Percentiles rank a stretch among this genome's conserved stretches.
These are phyloP conservation scores for Exidia glandulosa DNA, from an alignment of 768 basidiomycete genomes.

Conservation along the genomic window DNA sequence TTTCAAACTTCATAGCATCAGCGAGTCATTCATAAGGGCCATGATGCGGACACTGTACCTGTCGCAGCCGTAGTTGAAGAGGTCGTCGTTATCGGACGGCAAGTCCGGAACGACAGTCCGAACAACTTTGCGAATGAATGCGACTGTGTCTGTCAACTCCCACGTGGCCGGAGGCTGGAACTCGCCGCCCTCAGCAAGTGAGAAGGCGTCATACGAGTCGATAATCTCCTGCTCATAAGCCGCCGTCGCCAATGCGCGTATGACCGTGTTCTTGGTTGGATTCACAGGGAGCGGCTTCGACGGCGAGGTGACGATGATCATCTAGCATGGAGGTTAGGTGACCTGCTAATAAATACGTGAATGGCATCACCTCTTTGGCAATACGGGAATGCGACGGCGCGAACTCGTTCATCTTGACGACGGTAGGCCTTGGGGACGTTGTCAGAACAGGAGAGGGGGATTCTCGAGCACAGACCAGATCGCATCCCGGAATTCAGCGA, in stretches of 20 bases:
- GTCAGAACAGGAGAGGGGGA: constrained; percentile 19
- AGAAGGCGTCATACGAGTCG: constrained; percentile 15
- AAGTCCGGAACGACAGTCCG: constrained; percentile 17
- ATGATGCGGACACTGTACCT: constrained; percentile 1
- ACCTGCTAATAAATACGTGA: constrained; percentile 13
- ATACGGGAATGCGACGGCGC: constrained; percentile 24
- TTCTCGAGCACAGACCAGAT: constrained; percentile 9
- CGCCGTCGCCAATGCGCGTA: constrained; percentile 21
- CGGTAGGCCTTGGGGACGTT: background rate
- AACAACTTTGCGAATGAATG: constrained; percentile 25
- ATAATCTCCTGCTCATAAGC: constrained; percentile 26
- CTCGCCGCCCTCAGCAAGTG: background rate
- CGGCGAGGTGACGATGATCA: constrained; percentile 26
- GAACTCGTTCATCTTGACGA: constrained; percentile 4
- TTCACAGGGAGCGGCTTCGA: constrained; percentile 21
- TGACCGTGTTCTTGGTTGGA: constrained; percentile 29
- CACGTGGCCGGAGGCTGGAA: constrained; percentile 2
- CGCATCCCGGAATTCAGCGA: constrained; percentile 22
- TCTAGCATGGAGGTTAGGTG: constrained; percentile 2
- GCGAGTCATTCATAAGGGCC: too few relatives aligned
- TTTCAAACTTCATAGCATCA: background rate
- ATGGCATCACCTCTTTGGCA: constrained; percentile 28
- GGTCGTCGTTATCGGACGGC: constrained; percentile 23
- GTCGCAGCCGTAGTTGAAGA: constrained; percentile 31
- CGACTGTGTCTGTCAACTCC: constrained; percentile 7